phyloP scores from a whole-genome alignment of 352 stramenopile species.

The Phytopythium vexans region DNA sequence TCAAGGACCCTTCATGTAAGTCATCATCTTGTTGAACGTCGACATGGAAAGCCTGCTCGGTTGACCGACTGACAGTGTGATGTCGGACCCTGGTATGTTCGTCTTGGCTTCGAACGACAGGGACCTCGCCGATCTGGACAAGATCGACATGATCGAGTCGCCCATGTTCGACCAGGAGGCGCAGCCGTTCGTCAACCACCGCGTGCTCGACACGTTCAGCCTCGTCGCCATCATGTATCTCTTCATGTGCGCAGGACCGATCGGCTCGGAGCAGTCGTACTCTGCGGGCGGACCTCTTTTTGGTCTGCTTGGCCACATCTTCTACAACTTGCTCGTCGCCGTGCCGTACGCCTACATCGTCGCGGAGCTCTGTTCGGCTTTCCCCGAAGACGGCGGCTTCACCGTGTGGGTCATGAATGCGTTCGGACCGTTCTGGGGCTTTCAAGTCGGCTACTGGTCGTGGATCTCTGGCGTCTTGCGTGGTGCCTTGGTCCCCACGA shows the following conservation, averaged over 20 bases:
- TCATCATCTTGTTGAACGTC: too few species aligned
- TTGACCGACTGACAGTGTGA: slow-evolving; percentile 1
- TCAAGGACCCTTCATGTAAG: too few species aligned
- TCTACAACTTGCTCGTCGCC: slow-evolving; percentile 86
- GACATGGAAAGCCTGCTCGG: background rate
- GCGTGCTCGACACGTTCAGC: slow-evolving; percentile 18
- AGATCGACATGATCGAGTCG: slow-evolving; percentile 30
- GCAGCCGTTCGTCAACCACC: slow-evolving; percentile 20
- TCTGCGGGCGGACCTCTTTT: slow-evolving; percentile 40
- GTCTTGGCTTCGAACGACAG: slow-evolving; percentile 4
- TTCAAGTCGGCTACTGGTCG: slow-evolving; percentile 69
- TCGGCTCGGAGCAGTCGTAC: slow-evolving; percentile 27
- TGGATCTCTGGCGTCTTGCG: slow-evolving; percentile 76
- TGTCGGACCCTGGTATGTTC: background rate
- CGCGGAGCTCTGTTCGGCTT: slow-evolving; percentile 87
- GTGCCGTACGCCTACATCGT: slow-evolving; percentile 90
- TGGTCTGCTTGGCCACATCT: slow-evolving; percentile 75
- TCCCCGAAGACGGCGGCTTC: slow-evolving; percentile 81
- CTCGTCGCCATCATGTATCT: slow-evolving; percentile 34
- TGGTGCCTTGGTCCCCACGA: slow-evolving; percentile 63
- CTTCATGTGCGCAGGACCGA: slow-evolving; percentile 30
- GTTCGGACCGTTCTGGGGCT: slow-evolving; percentile 85
- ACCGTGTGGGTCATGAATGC: slow-evolving; percentile 90
- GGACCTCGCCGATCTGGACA: slow-evolving; percentile 25
- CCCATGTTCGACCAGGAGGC: slow-evolving; percentile 18